A percentile compares a stretch with the other conserved stretches of the same genome.
Conservation (phyloP, 2,329 filamentous ascomycete species). For the Mycogone perniciosa region DNA sequence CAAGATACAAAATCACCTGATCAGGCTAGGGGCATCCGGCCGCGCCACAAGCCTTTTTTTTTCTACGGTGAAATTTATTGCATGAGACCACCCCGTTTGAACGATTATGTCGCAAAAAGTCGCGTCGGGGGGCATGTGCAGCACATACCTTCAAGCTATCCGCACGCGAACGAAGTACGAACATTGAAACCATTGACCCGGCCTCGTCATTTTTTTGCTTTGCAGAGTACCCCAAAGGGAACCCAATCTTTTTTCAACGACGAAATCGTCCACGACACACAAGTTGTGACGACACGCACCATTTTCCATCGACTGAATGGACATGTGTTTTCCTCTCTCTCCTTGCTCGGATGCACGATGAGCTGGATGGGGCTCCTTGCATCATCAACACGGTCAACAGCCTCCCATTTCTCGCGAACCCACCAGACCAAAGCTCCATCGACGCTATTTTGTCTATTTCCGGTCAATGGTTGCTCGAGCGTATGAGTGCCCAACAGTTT, state of each 20-base stretch:
- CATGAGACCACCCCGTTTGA: background rate
- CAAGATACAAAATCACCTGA: slow-evolving; percentile 1
- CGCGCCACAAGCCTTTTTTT: background rate
- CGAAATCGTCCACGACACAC: too few species aligned
- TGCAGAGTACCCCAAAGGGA: background rate
- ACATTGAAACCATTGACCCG: background rate
- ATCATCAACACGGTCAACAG: slow-evolving; percentile 2
- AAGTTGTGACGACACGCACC: background rate
- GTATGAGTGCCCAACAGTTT: too few species aligned
- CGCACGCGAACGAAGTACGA: background rate
- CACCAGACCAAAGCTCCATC: background rate
- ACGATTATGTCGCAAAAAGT: background rate
- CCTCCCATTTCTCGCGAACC: slow-evolving; percentile 6
- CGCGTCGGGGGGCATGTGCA: background rate
- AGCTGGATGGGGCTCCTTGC: background rate
- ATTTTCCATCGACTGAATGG: background rate
- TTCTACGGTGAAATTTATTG: background rate
- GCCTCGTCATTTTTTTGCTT: background rate
- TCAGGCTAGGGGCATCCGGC: slow-evolving; percentile 1
- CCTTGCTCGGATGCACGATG: background rate
- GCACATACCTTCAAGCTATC: background rate
- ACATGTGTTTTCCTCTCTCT: background rate
- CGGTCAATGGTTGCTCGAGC: too few species aligned
- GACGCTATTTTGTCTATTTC: too few species aligned
- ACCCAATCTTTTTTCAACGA: too few species aligned